Evolutionary conservation across 352 stramenopile species (phyloP), one percentile per base, ranked within the genome.

Genomic region (Elongisporangium undulatum): DNA sequence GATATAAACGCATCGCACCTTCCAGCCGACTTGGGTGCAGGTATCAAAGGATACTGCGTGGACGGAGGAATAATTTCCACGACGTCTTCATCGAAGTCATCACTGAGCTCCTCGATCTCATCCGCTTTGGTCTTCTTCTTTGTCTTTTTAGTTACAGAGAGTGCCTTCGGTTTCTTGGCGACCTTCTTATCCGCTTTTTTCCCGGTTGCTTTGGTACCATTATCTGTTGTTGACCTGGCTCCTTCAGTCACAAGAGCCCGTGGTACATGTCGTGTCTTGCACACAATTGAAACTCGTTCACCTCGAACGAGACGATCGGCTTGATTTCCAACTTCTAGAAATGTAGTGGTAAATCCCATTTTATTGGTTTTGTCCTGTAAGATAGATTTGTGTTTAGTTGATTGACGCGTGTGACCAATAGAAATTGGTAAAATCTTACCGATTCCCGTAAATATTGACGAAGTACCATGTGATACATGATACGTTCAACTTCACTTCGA

Each of bases 381-480:
- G 26, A 38, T 9, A 38, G 1, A 12, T 8, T 38, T 8, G 24
- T 29, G 13, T 45, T 2, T 45, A 61, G 7, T 50, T 55, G 51
- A 45, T 24, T 55, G 51, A 45, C 19, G 5, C 38, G 3, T 16
- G 51, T 38, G 2, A 61, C 2, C 45, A 39, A 51, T 19, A 39
- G 24, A 53, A 23, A 53, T 13, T 1, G 12, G 26, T 12, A 38
- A 38, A 38, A 38, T 38, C 26, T 38, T 38, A 38, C 26, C 26
- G 26, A 56, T 74, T 95, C 86, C 4, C 79, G 70, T 15, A 94
- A 55, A 24, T 93, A 95, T 56, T 95, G 82, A 19, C 82, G 82
- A 61, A 95, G 71, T 53, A 95, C 77, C 86, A 95, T 95, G 70
- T 94, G 84, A 61, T 92, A 94, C 48, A 95, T 62, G 51, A 95